A percentile compares a stretch with the other conserved stretches of the same genome.
Evolutionary conservation across 2,329 filamentous ascomycete species (phyloP).

Genomic region (Sporothrix phasma): DNA sequence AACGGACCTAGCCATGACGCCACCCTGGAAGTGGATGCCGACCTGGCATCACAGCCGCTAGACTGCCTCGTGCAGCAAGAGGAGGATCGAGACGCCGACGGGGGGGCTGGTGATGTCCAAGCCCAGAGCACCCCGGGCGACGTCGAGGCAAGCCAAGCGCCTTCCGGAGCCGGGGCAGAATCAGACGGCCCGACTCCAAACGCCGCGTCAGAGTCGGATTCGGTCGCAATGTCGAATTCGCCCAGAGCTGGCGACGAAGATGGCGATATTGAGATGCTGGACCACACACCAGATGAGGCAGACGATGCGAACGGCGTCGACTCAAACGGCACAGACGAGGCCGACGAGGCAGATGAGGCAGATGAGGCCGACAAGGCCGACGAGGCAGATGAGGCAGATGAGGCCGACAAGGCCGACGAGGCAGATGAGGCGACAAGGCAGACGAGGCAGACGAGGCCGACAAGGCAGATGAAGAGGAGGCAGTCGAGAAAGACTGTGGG

Average conservation of each 20-base stretch:
- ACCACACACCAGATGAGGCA: conserved; percentile 1
- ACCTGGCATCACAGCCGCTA: not conserved
- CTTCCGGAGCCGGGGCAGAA: not conserved
- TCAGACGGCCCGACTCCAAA: not conserved
- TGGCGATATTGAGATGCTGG: not conserved
- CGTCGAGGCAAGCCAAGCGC: not conserved
- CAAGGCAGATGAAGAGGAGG: too few relatives aligned
- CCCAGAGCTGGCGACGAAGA: not conserved
- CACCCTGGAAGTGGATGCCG: too few relatives aligned
- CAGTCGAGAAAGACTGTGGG: too few relatives aligned
- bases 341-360: not conserved
- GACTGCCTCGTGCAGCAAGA: not conserved
- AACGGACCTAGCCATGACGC: not conserved
- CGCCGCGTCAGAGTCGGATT: not conserved
- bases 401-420: too few relatives aligned
- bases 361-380: too few relatives aligned
- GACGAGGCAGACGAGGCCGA: too few relatives aligned
- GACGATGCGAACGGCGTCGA: too few relatives aligned
- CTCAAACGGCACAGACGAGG: not conserved
- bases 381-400: too few relatives aligned
- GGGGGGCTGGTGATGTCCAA: not conserved
- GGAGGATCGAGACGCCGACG: not conserved
- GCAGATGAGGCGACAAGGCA: too few relatives aligned
- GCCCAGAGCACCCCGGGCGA: not conserved
- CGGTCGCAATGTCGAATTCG: not conserved